phyloP scores from a whole-genome alignment of 2,329 filamentous ascomycete species.

The Cladosporium sp. region DNA sequence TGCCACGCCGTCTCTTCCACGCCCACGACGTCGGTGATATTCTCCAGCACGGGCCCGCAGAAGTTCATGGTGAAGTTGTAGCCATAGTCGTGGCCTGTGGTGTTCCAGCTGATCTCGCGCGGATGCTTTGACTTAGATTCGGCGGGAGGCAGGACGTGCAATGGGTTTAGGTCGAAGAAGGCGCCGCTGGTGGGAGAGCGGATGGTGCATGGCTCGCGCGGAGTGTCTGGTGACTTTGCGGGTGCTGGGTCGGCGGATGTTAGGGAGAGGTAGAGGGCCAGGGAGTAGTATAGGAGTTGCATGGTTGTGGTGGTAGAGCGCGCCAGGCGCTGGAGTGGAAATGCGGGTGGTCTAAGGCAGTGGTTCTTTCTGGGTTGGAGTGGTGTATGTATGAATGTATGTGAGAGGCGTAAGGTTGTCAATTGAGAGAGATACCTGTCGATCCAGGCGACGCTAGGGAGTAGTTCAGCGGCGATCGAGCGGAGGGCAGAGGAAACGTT shows the following conservation, averaged over 20 bases:
- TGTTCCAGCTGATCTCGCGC: constrained; percentile 57
- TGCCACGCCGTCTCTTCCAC: constrained; percentile 57
- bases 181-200: constrained; percentile 56
- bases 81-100: constrained; percentile 70
- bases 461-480: not conserved
- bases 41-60: constrained; percentile 68
- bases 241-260: constrained; percentile 33
- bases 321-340: not conserved
- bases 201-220: constrained; percentile 56
- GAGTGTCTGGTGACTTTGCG: constrained; percentile 37
- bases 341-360: not conserved
- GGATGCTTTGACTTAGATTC: constrained; percentile 46
- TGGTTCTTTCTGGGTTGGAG: not conserved
- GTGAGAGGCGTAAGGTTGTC: not conserved
- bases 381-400: not conserved
- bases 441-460: constrained; percentile 4
- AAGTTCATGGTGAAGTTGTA: constrained; percentile 82
- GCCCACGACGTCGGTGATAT: constrained; percentile 46
- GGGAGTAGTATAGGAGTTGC: constrained; percentile 29
- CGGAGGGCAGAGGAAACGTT: not conserved
- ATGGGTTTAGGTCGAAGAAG: constrained; percentile 59
- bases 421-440: not conserved
- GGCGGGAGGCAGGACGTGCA: constrained; percentile 49
- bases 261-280: constrained; percentile 30
- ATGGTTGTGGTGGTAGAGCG: constrained; percentile 2